Conservation (phyloP, 225 moss, liverwort and hornwort genomes). For the Climacium dendroides region DNA sequence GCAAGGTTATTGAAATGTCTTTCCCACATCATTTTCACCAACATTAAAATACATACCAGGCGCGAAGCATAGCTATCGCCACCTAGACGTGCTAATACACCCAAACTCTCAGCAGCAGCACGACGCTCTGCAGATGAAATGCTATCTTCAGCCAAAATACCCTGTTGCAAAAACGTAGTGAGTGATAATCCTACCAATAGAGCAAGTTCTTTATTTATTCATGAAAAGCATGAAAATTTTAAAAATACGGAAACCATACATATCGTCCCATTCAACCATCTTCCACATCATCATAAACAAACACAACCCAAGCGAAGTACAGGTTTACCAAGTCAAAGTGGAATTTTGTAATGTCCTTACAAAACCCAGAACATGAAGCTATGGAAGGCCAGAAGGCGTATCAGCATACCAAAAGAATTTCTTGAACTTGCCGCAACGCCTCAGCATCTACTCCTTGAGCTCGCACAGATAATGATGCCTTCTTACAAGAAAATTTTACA, state of each 20-base stretch:
- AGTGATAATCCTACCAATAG: not conserved
- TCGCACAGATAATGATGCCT: slow-evolving; percentile 69
- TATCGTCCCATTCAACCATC: not conserved
- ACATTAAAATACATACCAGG: slow-evolving; percentile 30
- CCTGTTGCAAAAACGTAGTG: slow-evolving; percentile 25
- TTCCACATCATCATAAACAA: not conserved
- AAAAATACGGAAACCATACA: not conserved
- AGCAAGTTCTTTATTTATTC: not conserved
- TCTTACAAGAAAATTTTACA: not conserved
- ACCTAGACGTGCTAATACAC: slow-evolving; percentile 85
- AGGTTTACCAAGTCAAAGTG: not conserved
- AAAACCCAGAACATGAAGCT: not conserved
- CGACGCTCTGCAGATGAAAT: slow-evolving; percentile 74
- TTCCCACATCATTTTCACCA: not conserved
- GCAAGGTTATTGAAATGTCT: not conserved
- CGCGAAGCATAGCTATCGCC: slow-evolving; percentile 83
- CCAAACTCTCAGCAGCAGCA: slow-evolving; percentile 95
- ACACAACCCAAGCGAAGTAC: not conserved
- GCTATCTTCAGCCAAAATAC: slow-evolving; percentile 77
- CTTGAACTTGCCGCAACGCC: slow-evolving; percentile 78
- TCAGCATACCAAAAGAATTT: slow-evolving; percentile 57
- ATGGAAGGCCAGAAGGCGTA: not conserved
- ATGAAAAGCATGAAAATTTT: not conserved
- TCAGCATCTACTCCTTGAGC: slow-evolving; percentile 61
- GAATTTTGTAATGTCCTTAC: not conserved